Percentiles rank a stretch among this genome's conserved stretches.
Evolutionary conservation across 192 early-diverging fungal species (phyloP).

Genomic region (Coemansia sp.): DNA sequence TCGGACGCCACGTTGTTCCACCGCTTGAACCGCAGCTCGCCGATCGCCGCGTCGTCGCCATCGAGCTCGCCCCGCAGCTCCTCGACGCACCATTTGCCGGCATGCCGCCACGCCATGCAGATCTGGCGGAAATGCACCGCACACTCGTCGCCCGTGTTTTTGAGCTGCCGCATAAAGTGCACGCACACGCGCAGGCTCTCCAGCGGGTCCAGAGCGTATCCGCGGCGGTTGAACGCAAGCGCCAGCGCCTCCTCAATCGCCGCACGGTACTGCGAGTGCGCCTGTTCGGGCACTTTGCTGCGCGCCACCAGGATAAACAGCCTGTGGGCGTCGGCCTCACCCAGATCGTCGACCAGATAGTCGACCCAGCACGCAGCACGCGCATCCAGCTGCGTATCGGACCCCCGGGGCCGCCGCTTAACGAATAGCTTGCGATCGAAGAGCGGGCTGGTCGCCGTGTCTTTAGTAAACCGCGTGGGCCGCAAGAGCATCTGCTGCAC

Average conservation of each 20-base stretch:
- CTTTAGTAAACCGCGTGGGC: neutral
- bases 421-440: slow-evolving; percentile 15
- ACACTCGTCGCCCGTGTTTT: neutral
- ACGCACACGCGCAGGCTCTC: slow-evolving; percentile 33
- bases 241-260: slow-evolving; percentile 42
- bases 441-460: slow-evolving; percentile 1
- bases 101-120: slow-evolving; percentile 18
- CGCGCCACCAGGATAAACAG: slow-evolving; percentile 27
- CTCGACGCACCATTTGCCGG: slow-evolving; percentile 11
- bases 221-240: slow-evolving; percentile 36
- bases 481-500: neutral
- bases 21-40: slow-evolving; percentile 42
- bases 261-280: slow-evolving; percentile 11
- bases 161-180: slow-evolving; percentile 27
- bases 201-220: slow-evolving; percentile 22
- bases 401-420: neutral
- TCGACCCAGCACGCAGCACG: slow-evolving; percentile 35
- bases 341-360: slow-evolving; percentile 31
- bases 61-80: neutral
- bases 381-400: slow-evolving; percentile 12
- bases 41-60: neutral
- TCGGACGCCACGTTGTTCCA: slow-evolving; percentile 49
- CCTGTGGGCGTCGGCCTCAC: slow-evolving; percentile 13
- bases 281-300: slow-evolving; percentile 19
- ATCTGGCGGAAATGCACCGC: slow-evolving; percentile 1